phyloP scores from a whole-genome alignment of 495 filamentous ascomycete genomes.

The Hypoxylon trugodes region DNA sequence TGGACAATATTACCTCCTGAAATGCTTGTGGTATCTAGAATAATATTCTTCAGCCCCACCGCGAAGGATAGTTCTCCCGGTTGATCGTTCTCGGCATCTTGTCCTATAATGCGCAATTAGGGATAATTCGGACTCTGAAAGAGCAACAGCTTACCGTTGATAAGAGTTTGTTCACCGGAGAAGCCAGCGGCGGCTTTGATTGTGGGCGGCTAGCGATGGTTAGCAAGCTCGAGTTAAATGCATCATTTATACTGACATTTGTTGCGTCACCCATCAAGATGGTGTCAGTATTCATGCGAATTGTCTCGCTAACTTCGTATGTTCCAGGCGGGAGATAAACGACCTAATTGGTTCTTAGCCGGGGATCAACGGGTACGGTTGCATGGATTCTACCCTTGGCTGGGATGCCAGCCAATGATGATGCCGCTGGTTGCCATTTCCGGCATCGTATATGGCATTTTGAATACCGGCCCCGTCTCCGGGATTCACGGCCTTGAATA shows the following conservation, averaged over 20 bases:
- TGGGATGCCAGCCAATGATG: slow-evolving; percentile 52
- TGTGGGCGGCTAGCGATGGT: slow-evolving; percentile 54
- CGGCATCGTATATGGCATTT: slow-evolving; percentile 44
- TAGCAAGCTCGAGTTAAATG: background rate
- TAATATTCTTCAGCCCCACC: slow-evolving; percentile 71
- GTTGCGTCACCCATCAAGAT: slow-evolving; percentile 74
- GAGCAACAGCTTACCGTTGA: slow-evolving; percentile 13
- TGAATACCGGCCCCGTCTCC: slow-evolving; percentile 51
- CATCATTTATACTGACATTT: slow-evolving; percentile 49
- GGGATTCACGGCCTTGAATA: slow-evolving; percentile 45
- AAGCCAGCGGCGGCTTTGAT: slow-evolving; percentile 66
- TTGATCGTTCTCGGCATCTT: slow-evolving; percentile 51
- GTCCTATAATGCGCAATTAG: slow-evolving; percentile 52
- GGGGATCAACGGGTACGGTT: background rate
- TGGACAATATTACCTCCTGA: slow-evolving; percentile 46
- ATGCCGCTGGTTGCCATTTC: slow-evolving; percentile 43
- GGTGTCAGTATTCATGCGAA: slow-evolving; percentile 65
- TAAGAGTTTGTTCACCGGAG: slow-evolving; percentile 44
- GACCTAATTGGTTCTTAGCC: slow-evolving; percentile 45
- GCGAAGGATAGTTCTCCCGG: slow-evolving; percentile 60
- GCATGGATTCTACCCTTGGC: slow-evolving; percentile 44
- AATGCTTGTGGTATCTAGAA: slow-evolving; percentile 71
- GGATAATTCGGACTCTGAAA: background rate
- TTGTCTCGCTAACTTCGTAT: slow-evolving; percentile 65
- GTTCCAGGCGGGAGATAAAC: slow-evolving; percentile 73